These are phyloP conservation scores for Gyrodon lividus DNA, from an alignment of 768 basidiomycete species.

Conservation along the genomic window DNA sequence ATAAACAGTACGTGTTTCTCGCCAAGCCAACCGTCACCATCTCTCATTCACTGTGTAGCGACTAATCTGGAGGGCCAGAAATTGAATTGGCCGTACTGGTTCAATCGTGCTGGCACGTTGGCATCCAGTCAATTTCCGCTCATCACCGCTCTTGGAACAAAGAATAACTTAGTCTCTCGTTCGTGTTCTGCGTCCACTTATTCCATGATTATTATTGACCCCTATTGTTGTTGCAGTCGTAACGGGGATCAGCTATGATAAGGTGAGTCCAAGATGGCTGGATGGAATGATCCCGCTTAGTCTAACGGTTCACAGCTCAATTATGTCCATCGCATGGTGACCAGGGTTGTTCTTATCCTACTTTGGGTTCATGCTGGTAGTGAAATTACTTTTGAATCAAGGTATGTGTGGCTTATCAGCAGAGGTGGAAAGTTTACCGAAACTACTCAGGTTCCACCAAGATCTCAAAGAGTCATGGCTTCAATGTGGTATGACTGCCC, in stretches of 20 bases:
- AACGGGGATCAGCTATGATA: conserved; percentile 48
- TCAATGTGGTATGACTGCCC: conserved; percentile 32
- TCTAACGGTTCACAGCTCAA: conserved; percentile 24
- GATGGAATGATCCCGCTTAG: background rate
- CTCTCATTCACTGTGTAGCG: conserved; percentile 10
- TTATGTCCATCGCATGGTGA: conserved; percentile 43
- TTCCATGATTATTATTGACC: background rate
- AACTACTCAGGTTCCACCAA: conserved; percentile 1
- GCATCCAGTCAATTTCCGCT: conserved; percentile 52
- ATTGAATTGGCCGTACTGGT: conserved; percentile 23
- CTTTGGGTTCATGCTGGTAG: conserved; percentile 48
- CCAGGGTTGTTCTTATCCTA: conserved; percentile 43
- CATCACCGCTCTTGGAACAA: conserved; percentile 55
- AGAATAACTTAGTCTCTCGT: conserved; percentile 55
- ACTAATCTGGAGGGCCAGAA: conserved; percentile 20
- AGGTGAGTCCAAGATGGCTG: conserved; percentile 35
- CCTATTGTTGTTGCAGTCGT: conserved; percentile 35
- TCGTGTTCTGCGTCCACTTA: conserved; percentile 9
- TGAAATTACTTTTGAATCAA: conserved; percentile 28
- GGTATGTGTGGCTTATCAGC: background rate
- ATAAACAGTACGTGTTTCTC: conserved; percentile 40
- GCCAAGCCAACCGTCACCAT: background rate
- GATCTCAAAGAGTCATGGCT: conserved; percentile 16
- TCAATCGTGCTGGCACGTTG: conserved; percentile 41
- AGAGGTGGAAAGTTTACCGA: background rate